Evolutionary conservation across 2,329 filamentous ascomycete genomes (phyloP), one percentile per base, ranked within the genome.

Genomic region (Paracorniculantispora psalliotae): DNA sequence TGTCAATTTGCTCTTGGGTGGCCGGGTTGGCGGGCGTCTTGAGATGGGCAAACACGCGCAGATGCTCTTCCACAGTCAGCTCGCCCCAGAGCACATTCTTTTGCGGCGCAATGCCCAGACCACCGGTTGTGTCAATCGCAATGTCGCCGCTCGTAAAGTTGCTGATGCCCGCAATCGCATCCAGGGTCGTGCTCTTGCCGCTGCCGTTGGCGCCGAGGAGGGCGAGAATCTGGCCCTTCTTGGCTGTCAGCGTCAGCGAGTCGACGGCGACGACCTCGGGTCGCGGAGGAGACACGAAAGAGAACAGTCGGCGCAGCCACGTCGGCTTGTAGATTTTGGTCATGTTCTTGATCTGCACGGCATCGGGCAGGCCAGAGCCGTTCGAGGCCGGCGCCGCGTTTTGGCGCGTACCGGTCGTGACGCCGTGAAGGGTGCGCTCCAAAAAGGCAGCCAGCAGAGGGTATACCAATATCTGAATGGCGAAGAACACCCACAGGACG

Each of bases 61-160:
- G 82, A 66, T 91, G 88, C 67, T 91, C 88, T 60, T 81, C 80
- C 1, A 90, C 87, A 0, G 86, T 90, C 37, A 92, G 71, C 51
- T 87, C 81, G 64, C 88, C 84, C 87, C 88, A 92, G 35, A 91
- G 79, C 3, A 91, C 88, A 66, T 91, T 91, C 71, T 88, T 86
- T 69, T 91, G 88, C 0, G 88, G 88, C 57, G 87, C 90, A 33
- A 90, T 80, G 3, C 88, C 88, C 21, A 96, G 80, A 0, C 88
- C 89, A 13, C 88, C 88, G 6, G 84, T 85, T 1, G 85, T 85
- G 62, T 91, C 85, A 23, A 71, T 81, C 0, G 83, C 84, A 17
- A 88, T 78, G 25, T 79, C 83, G 47, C 84, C 86, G 6, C 89
- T 74, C 2, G 87, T 86, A 33, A 69, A 70, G 33, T 66, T 64